A percentile compares a stretch with the other conserved stretches of the same genome.
phyloP scores from a whole-genome alignment of 805 yeast species.

The Candida gorgasii region DNA sequence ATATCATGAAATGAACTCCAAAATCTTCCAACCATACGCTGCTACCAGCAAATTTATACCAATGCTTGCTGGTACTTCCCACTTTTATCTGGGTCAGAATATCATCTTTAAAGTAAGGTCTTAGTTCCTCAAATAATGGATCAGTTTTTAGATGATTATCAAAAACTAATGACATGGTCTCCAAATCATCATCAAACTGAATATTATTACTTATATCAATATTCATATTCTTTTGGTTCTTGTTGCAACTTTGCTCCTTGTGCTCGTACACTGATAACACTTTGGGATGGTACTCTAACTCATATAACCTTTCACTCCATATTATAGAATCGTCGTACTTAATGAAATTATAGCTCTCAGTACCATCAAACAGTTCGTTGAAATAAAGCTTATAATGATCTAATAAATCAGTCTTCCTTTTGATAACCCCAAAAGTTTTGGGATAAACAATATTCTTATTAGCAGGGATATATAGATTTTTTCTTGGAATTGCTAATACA shows the following conservation, averaged over 20 bases:
- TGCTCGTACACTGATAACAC: conserved; percentile 9
- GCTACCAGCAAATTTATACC: conserved; percentile 53
- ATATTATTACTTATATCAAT: conserved; percentile 12
- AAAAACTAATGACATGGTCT: conserved; percentile 9
- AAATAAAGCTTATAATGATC: conserved; percentile 14
- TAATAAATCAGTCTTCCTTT: conserved; percentile 6
- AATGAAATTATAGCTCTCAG: conserved; percentile 6
- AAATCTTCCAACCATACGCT: conserved; percentile 53
- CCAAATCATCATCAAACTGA: conserved; percentile 11
- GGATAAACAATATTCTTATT: conserved; percentile 14
- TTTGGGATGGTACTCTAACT: conserved; percentile 8
- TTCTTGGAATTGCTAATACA: conserved; percentile 1
- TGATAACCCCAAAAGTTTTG: conserved; percentile 1
- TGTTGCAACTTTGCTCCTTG: conserved; percentile 6
- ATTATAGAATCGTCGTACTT: conserved; percentile 10
- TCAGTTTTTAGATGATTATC: conserved; percentile 11
- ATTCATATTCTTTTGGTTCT: conserved; percentile 5
- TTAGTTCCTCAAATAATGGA: conserved; percentile 21
- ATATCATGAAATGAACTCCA: conserved; percentile 48
- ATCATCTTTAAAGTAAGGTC: conserved; percentile 26
- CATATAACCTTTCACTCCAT: conserved; percentile 6
- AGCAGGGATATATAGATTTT: background rate
- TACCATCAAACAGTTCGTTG: conserved; percentile 9
- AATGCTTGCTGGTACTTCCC: conserved; percentile 25
- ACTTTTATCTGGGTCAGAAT: conserved; percentile 20